These are phyloP conservation scores for Paecilomyces variotii DNA, from an alignment of 2,329 filamentous ascomycete species.

Conservation along the genomic window DNA sequence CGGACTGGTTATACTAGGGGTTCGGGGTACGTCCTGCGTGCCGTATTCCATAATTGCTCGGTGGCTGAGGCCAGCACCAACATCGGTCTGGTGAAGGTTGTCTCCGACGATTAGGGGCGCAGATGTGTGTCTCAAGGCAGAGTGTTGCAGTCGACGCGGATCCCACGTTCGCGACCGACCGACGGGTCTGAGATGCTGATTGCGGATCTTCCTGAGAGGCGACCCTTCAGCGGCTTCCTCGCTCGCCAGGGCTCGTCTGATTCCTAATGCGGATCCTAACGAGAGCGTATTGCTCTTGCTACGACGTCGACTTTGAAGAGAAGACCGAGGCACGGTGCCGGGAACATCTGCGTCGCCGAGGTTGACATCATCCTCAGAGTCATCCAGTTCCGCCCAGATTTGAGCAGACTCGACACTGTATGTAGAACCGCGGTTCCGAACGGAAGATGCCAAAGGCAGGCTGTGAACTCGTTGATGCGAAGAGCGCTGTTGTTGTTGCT, in stretches of 20 bases:
- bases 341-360: constrained; percentile 17
- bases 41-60: background rate
- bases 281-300: background rate
- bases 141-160: background rate
- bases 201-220: background rate
- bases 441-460: constrained; percentile 20
- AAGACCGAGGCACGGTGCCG: background rate
- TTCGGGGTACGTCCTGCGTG: background rate
- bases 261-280: background rate
- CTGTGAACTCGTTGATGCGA: constrained; percentile 28
- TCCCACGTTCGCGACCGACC: background rate
- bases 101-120: background rate
- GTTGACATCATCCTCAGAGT: constrained; percentile 46
- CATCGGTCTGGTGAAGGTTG: background rate
- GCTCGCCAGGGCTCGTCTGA: background rate
- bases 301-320: background rate
- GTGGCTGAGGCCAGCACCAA: background rate
- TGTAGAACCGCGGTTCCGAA: constrained; percentile 41
- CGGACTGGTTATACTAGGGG: background rate
- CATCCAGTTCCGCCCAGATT: constrained; percentile 83
- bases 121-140: background rate
- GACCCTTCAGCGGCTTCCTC: background rate
- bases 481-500: constrained; percentile 15
- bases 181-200: background rate
- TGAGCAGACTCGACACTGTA: constrained; percentile 61